A percentile compares a stretch with the other conserved stretches of the same genome.
Evolutionary conservation across 805 yeast species (phyloP).

Genomic region (Wickerhamomyces alni): DNA sequence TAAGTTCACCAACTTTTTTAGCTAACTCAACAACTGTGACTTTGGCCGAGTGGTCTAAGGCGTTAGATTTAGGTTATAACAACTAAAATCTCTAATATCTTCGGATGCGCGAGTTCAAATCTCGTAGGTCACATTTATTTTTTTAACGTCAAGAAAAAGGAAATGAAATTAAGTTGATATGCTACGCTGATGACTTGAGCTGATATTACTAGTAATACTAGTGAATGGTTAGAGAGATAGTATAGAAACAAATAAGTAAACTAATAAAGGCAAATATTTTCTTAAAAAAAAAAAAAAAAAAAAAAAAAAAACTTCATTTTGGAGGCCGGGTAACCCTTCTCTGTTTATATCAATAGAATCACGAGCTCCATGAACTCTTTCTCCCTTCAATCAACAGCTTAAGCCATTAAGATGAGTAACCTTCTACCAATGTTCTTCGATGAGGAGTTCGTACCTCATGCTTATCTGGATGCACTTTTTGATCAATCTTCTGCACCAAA

Average conservation of each 20-base stretch:
- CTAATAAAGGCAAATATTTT: no score
- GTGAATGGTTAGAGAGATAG: no score
- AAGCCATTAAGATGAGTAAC: constrained; percentile 24
- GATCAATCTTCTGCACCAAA: constrained; percentile 24
- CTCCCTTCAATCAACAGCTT: not conserved
- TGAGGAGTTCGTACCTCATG: constrained; percentile 56
- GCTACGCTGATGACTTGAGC: no score
- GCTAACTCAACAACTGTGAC: not conserved
- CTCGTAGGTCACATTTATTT: constrained; percentile 1
- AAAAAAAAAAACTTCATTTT: no score
- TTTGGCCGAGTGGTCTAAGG: constrained; percentile 3
- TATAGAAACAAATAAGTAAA: no score
- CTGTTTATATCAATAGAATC: no score
- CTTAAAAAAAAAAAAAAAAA: no score
- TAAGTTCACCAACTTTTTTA: no score
- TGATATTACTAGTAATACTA: no score
- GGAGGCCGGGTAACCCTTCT: no score
- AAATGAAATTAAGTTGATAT: no score
- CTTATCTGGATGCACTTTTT: constrained; percentile 58
- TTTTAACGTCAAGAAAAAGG: no score
- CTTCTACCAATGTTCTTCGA: constrained; percentile 65
- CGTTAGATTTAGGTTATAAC: constrained; percentile 1
- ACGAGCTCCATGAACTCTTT: not conserved
- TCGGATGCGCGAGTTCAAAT: constrained; percentile 3
- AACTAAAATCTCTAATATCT: constrained; percentile 1